phyloP scores from a whole-genome alignment of 306 rosid genomes.

The Trichosanthes cucumerina region DNA sequence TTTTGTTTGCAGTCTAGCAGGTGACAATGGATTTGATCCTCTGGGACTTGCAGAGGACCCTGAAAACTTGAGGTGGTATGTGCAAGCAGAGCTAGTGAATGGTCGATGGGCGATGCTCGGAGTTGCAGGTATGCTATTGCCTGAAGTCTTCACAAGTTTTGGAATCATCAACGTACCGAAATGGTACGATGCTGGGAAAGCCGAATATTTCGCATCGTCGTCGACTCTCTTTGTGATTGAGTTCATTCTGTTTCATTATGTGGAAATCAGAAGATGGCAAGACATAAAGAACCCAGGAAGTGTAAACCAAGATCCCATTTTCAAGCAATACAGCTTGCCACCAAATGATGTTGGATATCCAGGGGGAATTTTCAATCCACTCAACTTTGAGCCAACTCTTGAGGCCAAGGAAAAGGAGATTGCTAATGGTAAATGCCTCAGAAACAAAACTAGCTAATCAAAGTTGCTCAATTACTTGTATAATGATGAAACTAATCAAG shows the following conservation, averaged over 20 bases:
- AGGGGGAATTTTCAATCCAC: conserved; percentile 85
- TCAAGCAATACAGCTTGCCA: conserved; percentile 90
- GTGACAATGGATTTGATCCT: conserved; percentile 98
- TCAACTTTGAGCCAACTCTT: conserved; percentile 82
- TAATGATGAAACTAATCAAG: neutral
- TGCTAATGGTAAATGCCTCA: conserved; percentile 57
- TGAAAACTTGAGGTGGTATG: conserved; percentile 80
- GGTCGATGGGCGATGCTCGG: conserved; percentile 97
- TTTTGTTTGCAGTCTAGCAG: conserved; percentile 53
- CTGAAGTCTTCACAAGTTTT: conserved; percentile 72
- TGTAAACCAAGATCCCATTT: conserved; percentile 97
- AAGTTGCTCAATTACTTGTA: neutral
- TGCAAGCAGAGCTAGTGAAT: conserved; percentile 92
- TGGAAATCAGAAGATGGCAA: conserved; percentile 97
- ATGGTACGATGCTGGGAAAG: conserved; percentile 93
- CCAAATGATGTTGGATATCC: conserved; percentile 82
- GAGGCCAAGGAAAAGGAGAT: conserved; percentile 96
- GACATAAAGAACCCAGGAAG: conserved; percentile 97
- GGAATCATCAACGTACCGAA: conserved; percentile 70
- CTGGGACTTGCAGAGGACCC: conserved; percentile 96
- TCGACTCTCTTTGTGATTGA: conserved; percentile 92
- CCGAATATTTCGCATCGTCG: conserved; percentile 83
- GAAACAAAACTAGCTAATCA: neutral
- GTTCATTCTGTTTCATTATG: conserved; percentile 94
- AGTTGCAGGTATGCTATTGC: conserved; percentile 83